Evolutionary conservation across 2,329 filamentous ascomycete species (phyloP), one percentile per base, ranked within the genome.

Genomic region (Emmonsia crescens): DNA sequence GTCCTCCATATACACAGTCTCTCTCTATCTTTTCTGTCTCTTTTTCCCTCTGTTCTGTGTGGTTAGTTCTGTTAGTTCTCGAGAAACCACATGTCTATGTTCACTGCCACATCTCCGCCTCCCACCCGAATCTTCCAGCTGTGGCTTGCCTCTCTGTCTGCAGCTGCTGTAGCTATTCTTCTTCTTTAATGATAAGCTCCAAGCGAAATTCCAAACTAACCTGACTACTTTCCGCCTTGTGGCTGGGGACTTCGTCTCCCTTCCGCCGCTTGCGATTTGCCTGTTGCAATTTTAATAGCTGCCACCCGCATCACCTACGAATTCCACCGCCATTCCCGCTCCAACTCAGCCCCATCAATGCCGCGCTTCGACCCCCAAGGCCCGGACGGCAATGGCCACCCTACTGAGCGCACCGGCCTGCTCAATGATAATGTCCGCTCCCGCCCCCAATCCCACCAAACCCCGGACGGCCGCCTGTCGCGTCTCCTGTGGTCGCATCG

Each of bases 401-500:
- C 59, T 14, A 33, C 59, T n/a, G 59, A 57, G 16, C 60, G 24
- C n/a, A 66, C 65, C 24, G 64, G 65, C 21, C 44, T 63, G 19
- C 48, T 59, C 42, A 33, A 59, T 29, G 31, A 60, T 9, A 44
- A 65, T 46, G 62, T 62, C 33, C 60, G 58, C 29, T 59, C 56
- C 16, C 38, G 61, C 40, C 52, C 64, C 40, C 63, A 65, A 46
- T 33, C 36, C 48, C 51, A 21, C 55, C 33, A 38, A 58, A 40
- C 24, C 14, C 31, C 40, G 46, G 19, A 56, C 42, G 38, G 52
- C 52, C 52, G 29, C 42, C 48, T 48, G 46, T 46, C 42, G 51
- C 33, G 40, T 40, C 59, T 42, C 48, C 54, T 63, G 51, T 62
- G 62, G 36, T 73, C 72, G 52, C 69, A 73, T 59, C 73, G 76